Percentiles rank a stretch among this genome's conserved stretches.
Conservation (phyloP, 768 basidiomycete genomes). For the Cystofilobasidium capitatum region DNA sequence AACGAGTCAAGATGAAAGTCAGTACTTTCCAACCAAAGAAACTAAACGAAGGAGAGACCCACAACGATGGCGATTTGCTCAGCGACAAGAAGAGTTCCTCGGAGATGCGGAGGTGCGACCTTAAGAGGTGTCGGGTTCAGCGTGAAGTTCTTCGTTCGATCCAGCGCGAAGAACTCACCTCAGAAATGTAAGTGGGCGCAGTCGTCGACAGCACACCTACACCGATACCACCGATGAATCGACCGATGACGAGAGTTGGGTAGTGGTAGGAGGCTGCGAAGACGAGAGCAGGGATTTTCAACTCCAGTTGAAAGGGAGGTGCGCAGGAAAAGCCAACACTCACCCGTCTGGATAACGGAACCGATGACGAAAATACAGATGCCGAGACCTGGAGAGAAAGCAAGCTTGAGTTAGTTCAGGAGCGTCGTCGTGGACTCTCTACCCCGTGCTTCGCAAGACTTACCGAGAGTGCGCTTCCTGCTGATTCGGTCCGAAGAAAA, state of each 20-base stretch:
- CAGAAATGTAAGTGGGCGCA: not conserved
- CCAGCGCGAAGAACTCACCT: too few relatives aligned
- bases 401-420: too few relatives aligned
- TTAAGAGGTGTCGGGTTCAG: too few relatives aligned
- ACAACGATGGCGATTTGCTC: conserved; percentile 8
- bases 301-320: not conserved
- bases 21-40: too few relatives aligned
- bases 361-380: not conserved
- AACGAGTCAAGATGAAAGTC: too few relatives aligned
- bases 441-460: too few relatives aligned
- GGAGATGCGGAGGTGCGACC: conserved; percentile 5
- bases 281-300: not conserved
- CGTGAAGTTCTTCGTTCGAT: not conserved
- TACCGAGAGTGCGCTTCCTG: not conserved
- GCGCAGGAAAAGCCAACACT: not conserved
- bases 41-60: too few relatives aligned
- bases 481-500: not conserved
- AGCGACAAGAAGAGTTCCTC: conserved; percentile 3
- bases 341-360: not conserved
- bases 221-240: conserved; percentile 3
- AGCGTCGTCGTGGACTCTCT: too few relatives aligned
- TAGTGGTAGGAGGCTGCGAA: not conserved
- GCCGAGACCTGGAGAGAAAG: too few relatives aligned
- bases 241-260: conserved; percentile 2
- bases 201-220: not conserved